A percentile compares a stretch with the other conserved stretches of the same genome.
phyloP scores from a whole-genome alignment of 2,329 filamentous ascomycete genomes.

The Beauveria pseudobassiana region DNA sequence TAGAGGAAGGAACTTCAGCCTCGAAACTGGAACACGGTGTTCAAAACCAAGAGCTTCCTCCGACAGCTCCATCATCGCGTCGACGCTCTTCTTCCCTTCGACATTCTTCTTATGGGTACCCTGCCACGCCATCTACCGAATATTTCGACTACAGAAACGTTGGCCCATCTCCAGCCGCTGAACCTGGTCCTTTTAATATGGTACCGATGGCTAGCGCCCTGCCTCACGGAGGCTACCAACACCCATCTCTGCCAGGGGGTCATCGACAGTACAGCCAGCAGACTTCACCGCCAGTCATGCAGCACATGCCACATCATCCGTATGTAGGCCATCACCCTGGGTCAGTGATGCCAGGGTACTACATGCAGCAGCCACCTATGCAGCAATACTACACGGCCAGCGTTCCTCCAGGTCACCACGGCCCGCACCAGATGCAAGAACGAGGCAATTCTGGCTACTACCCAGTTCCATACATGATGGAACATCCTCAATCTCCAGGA shows the following conservation, averaged over 20 bases:
- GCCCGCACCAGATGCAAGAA: constrained; percentile 24
- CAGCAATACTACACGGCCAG: constrained; percentile 29
- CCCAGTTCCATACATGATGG: constrained; percentile 20
- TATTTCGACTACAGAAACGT: constrained; percentile 29
- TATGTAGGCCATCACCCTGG: constrained; percentile 27
- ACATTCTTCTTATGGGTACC: neutral
- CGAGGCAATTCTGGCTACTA: constrained; percentile 31
- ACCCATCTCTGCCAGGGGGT: constrained; percentile 24
- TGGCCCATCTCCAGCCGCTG: constrained; percentile 11
- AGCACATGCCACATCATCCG: constrained; percentile 24
- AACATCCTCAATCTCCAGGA: constrained; percentile 28
- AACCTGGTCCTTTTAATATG: constrained; percentile 32
- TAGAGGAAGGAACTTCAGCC: neutral
- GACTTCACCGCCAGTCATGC: constrained; percentile 24
- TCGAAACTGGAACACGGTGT: no score
- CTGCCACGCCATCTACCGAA: constrained; percentile 28
- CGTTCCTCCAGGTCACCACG: constrained; percentile 25
- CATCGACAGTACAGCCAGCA: constrained; percentile 21
- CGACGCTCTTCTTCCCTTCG: neutral
- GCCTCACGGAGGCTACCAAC: constrained; percentile 25
- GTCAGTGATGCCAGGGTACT: constrained; percentile 30
- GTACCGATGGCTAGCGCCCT: constrained; percentile 30
- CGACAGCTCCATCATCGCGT: neutral
- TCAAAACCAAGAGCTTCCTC: neutral
- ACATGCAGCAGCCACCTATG: constrained; percentile 32